Percentiles rank a stretch among this genome's conserved stretches.
Evolutionary conservation across 163 green algal genomes (phyloP).

Genomic region (Volvox carteri): DNA sequence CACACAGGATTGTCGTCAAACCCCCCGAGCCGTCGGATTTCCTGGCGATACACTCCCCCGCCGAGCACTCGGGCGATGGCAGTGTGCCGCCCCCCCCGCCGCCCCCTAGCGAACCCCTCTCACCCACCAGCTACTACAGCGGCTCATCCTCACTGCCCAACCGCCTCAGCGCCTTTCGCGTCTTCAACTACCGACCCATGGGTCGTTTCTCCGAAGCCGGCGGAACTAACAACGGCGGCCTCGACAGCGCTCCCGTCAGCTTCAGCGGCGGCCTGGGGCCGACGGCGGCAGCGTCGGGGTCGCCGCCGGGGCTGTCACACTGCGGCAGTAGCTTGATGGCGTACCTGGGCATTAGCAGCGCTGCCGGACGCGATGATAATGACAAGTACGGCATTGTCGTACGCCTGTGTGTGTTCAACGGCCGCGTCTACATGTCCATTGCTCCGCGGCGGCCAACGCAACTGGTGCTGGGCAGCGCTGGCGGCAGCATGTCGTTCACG

Average conservation of each 20-base stretch:
- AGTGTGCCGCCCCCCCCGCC: conserved; percentile 34
- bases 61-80: background rate
- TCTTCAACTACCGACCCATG: conserved; percentile 5
- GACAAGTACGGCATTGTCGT: conserved; percentile 6
- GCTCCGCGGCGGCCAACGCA: background rate
- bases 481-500: background rate
- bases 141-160: background rate
- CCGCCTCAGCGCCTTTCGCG: conserved; percentile 35
- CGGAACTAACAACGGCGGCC: background rate
- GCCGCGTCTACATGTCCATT: background rate
- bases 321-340: background rate
- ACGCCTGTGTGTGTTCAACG: conserved; percentile 27
- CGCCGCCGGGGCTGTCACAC: background rate
- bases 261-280: conserved; percentile 21
- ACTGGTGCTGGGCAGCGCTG: background rate
- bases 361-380: background rate
- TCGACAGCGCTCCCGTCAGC: background rate
- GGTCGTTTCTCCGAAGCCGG: conserved; percentile 14
- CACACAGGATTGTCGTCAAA: background rate
- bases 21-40: background rate
- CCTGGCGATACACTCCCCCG: background rate
- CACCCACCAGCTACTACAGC: background rate
- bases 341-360: background rate
- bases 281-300: background rate
- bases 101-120: background rate